Conservation (phyloP, 2,329 filamentous ascomycete species). For the Fusarium buharicum region DNA sequence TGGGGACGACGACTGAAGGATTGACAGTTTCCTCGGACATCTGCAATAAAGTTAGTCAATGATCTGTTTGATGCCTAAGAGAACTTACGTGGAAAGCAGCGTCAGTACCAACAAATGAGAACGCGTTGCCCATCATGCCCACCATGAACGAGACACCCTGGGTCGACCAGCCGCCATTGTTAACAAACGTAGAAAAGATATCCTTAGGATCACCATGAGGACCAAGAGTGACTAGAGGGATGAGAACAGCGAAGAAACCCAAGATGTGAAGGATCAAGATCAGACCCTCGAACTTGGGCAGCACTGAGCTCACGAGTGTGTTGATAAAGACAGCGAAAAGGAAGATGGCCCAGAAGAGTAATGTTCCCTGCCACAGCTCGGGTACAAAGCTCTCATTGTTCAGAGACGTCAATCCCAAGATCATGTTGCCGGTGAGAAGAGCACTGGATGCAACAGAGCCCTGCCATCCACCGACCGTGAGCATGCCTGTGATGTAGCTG, state of each 20-base stretch:
- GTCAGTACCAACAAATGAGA: constrained; percentile 49
- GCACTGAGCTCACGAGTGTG: constrained; percentile 55
- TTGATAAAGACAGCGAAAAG: constrained; percentile 61
- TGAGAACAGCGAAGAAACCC: constrained; percentile 49
- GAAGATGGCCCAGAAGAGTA: constrained; percentile 61
- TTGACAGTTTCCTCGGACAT: constrained; percentile 60
- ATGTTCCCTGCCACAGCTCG: constrained; percentile 59
- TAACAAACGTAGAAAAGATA: constrained; percentile 59
- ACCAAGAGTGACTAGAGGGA: constrained; percentile 48
- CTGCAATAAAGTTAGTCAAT: constrained; percentile 28
- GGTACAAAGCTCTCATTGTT: constrained; percentile 53
- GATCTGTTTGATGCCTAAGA: rapidly evolving
- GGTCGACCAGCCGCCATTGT: constrained; percentile 56
- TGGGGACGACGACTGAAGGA: constrained; percentile 61
- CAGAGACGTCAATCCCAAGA: constrained; percentile 48
- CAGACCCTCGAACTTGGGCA: constrained; percentile 62
- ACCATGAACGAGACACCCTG: constrained; percentile 58
- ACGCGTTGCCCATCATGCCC: constrained; percentile 56
- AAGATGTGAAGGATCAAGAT: constrained; percentile 61
- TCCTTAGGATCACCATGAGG: constrained; percentile 47
- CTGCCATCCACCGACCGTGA: constrained; percentile 61
- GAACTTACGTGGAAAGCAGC: constrained; percentile 47
- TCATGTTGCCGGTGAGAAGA: constrained; percentile 59
- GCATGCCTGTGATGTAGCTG: constrained; percentile 63
- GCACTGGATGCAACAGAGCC: constrained; percentile 49